Conservation (phyloP, 2,329 filamentous ascomycete species). For the Triangularia setosa region DNA sequence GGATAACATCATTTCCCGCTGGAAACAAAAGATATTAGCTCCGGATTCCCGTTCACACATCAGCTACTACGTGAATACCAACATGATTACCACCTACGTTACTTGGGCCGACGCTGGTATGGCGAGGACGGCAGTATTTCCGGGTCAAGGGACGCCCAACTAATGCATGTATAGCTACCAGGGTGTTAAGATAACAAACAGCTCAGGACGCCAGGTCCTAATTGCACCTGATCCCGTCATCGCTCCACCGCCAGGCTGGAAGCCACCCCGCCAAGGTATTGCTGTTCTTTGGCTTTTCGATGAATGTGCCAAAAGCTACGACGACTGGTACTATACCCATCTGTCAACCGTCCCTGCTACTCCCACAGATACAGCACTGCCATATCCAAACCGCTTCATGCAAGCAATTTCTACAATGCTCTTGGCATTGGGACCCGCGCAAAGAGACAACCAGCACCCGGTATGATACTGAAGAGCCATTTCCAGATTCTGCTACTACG, state of each 20-base stretch:
- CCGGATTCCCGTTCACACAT: neutral
- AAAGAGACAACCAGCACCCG: too few relatives aligned
- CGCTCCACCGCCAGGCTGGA: neutral
- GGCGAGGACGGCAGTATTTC: neutral
- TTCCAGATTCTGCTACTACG: too few relatives aligned
- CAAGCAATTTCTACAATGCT: too few relatives aligned
- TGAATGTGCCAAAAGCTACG: neutral
- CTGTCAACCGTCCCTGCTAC: neutral
- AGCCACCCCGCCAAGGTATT: neutral
- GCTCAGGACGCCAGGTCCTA: constrained; percentile 1
- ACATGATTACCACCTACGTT: neutral
- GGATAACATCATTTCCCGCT: neutral
- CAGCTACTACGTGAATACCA: neutral
- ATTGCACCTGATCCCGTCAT: neutral
- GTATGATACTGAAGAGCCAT: neutral
- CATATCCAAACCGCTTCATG: too few relatives aligned
- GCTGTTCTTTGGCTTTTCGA: neutral
- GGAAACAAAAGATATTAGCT: neutral
- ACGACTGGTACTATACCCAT: neutral
- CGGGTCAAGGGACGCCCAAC: neutral
- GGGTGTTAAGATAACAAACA: constrained; percentile 1
- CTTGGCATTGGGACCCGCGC: too few relatives aligned
- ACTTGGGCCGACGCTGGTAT: neutral
- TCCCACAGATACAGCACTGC: neutral
- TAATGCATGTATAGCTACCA: constrained; percentile 4